Evolutionary conservation across 768 basidiomycete species (phyloP).

Genomic region (Russula abietina): DNA sequence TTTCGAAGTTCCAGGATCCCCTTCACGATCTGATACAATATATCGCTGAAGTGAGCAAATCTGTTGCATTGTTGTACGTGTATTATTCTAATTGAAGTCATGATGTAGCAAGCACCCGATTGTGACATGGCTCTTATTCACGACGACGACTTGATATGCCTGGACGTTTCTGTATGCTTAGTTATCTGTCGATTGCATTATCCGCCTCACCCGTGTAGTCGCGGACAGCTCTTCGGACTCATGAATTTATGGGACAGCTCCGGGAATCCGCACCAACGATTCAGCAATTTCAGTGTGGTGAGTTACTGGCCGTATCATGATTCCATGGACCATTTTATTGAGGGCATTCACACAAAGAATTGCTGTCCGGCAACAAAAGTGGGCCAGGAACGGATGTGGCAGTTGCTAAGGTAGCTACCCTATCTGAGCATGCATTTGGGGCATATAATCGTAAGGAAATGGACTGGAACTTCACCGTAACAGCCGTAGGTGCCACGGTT

Average conservation of each 20-base stretch:
- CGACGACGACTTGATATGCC: background rate
- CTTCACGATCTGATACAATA: background rate
- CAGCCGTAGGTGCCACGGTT: slow-evolving; percentile 32
- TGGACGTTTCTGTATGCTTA: background rate
- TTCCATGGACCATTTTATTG: background rate
- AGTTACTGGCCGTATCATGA: background rate
- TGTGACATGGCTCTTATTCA: background rate
- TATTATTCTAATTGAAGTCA: background rate
- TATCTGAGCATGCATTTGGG: background rate
- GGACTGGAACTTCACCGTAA: background rate
- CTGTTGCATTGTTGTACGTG: background rate
- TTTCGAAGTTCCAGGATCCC: background rate
- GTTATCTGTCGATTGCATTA: background rate
- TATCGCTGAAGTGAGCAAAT: background rate
- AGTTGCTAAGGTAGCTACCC: background rate
- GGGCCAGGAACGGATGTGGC: background rate
- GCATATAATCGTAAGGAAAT: background rate
- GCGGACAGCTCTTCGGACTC: background rate
- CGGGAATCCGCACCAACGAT: background rate
- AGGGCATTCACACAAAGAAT: background rate
- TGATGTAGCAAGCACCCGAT: background rate
- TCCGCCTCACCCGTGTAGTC: background rate
- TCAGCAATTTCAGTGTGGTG: background rate
- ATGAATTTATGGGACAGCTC: background rate
- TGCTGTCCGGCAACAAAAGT: background rate